Evolutionary conservation across 148 eudicot genomes (phyloP).

Genomic region (Silene uniflora): DNA sequence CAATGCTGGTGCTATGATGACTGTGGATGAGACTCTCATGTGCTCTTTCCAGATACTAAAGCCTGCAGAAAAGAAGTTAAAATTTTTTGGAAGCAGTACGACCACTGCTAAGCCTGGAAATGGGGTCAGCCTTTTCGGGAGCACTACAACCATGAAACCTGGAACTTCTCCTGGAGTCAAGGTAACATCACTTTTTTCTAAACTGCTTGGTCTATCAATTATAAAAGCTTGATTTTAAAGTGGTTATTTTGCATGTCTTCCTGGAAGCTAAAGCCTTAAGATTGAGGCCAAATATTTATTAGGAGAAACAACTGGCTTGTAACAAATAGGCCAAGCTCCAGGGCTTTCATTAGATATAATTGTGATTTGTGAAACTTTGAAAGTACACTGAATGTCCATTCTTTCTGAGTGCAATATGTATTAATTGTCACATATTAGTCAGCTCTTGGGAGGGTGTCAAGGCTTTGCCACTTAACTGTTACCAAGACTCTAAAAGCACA

Average conservation of each 20-base stretch:
- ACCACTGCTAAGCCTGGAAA: constrained; percentile 40
- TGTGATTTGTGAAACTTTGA: background rate
- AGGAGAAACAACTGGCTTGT: too few relatives aligned
- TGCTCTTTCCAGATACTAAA: constrained; percentile 61
- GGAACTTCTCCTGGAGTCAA: constrained; percentile 40
- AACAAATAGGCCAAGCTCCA: background rate
- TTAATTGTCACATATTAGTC: too few relatives aligned
- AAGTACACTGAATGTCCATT: background rate
- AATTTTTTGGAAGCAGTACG: constrained; percentile 47
- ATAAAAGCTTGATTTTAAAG: too few relatives aligned
- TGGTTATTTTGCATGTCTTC: too few relatives aligned
- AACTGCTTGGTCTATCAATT: background rate
- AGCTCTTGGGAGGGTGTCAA: too few relatives aligned
- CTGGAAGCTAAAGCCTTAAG: background rate
- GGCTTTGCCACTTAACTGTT: too few relatives aligned
- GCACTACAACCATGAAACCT: constrained; percentile 35
- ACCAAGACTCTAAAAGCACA: too few relatives aligned
- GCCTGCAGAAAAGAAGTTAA: constrained; percentile 59
- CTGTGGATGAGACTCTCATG: constrained; percentile 55
- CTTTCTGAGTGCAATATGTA: too few relatives aligned
- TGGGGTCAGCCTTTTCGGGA: constrained; percentile 34
- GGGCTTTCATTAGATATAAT: too few relatives aligned
- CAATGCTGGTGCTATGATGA: constrained; percentile 67
- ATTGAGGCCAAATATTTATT: background rate
- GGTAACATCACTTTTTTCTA: constrained; percentile 24